Base-by-base conservation (phyloP, 2,329 filamentous ascomycete species). In the Metarhizium rileyi region DNA sequence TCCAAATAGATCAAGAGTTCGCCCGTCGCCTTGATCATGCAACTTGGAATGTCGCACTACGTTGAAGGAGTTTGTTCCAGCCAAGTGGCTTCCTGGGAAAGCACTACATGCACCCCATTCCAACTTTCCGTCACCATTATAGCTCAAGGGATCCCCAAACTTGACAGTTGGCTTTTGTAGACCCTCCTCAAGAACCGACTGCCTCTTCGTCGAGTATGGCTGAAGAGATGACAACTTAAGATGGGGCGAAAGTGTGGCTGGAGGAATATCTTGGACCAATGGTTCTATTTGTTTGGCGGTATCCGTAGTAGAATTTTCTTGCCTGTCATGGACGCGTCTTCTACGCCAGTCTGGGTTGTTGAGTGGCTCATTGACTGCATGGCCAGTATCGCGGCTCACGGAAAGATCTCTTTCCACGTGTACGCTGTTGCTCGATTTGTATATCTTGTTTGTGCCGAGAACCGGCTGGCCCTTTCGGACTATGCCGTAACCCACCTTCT, bases 301-400 rank as follows among this genome's bases (percentile, higher is more conserved):
- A 5, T 22, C 2, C 22, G 10, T 26, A 3, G 20, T 23, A 27
- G 45, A 28, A 22, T 20, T 25, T 8, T 43, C 46, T 14, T 30
- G 38, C 14, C 16, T 26, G 20, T 26, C 44, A 33, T 3, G 42
- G 20, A 44, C 36, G 16, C 38, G 44, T 44, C 50, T 49, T 18
- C 16, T 36, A 33, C 50, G 42, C 50, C 50, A 52, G 20, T 52
- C 50, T 16, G 46, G 33, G 26, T 50, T 20, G 8, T 47, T 49
- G 22, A 52, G 50, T 12, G 47, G 46, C 18, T 46, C 43, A 3
- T 30, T 46, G 22, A 30, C 8, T 20, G 9, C 30, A 1, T 26
- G 10, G 9, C 45, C 47, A 12, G 36, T 41, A 10, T 5, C 23
- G 20, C 40, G 47, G 28, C 9, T 20, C 14, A 40, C n/a, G 6